These are phyloP conservation scores for Amanita phalloides DNA, from an alignment of 768 basidiomycete species.

Conservation along the genomic window DNA sequence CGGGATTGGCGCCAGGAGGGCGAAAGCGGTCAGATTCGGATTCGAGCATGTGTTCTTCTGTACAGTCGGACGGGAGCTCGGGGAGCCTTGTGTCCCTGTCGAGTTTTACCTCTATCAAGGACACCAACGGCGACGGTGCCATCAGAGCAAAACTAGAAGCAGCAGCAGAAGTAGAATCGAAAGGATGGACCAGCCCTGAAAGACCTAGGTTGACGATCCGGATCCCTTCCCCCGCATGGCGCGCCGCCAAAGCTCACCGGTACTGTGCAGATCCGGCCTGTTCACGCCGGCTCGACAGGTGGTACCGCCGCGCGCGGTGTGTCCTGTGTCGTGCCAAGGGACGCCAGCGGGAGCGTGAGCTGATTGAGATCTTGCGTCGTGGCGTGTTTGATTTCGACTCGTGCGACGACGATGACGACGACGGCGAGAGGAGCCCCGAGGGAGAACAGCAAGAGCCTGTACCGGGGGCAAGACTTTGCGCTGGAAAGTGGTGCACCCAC, in stretches of 20 bases:
- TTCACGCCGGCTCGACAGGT: background rate
- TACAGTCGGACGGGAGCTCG: too few species aligned
- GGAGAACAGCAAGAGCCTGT: background rate
- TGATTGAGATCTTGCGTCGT: background rate
- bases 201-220: background rate
- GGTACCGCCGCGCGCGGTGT: background rate
- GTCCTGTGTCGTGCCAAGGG: background rate
- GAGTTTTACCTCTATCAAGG: background rate
- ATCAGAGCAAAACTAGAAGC: background rate
- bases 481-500: constrained; percentile 19
- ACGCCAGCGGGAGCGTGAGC: background rate
- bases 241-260: background rate
- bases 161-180: background rate
- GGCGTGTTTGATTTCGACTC: background rate
- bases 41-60: background rate
- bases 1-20: background rate
- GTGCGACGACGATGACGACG: background rate
- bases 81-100: background rate
- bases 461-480: constrained; percentile 26
- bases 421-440: background rate
- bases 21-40: background rate
- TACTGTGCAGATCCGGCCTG: background rate
- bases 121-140: background rate
- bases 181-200: too few species aligned
- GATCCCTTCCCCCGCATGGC: background rate